Evolutionary conservation across 1,284 basidiomycete species (phyloP).

Genomic region (Xerocomus amazonicus): DNA sequence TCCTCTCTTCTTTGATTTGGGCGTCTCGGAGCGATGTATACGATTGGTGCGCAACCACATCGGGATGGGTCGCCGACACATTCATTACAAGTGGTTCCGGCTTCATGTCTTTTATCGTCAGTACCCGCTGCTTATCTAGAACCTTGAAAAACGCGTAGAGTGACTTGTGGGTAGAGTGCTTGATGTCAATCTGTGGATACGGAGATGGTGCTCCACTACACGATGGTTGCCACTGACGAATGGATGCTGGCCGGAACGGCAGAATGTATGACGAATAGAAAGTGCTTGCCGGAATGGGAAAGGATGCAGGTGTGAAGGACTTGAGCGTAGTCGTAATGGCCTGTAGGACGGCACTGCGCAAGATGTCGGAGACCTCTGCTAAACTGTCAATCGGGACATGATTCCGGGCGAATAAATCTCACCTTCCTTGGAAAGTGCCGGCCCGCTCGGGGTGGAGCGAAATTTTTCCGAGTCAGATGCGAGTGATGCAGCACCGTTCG

Average conservation of each 20-base stretch:
- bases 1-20: slow-evolving; percentile 52
- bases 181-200: slow-evolving; percentile 52
- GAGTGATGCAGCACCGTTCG: slow-evolving; percentile 5
- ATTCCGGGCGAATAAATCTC: slow-evolving; percentile 9
- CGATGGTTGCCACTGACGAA: slow-evolving; percentile 31
- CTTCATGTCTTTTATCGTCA: slow-evolving; percentile 72
- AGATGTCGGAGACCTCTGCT: slow-evolving; percentile 61
- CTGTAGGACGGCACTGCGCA: slow-evolving; percentile 72
- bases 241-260: slow-evolving; percentile 64
- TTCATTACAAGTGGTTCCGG: slow-evolving; percentile 61
- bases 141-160: slow-evolving; percentile 76
- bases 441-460: slow-evolving; percentile 9
- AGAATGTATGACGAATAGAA: slow-evolving; percentile 79
- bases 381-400: slow-evolving; percentile 5
- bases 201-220: slow-evolving; percentile 30
- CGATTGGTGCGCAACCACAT: slow-evolving; percentile 47
- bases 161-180: slow-evolving; percentile 75
- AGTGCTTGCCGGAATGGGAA: slow-evolving; percentile 73
- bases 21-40: slow-evolving; percentile 65
- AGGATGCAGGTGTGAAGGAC: slow-evolving; percentile 47
- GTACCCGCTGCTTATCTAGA: slow-evolving; percentile 65
- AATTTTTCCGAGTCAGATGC: slow-evolving; percentile 5
- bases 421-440: slow-evolving; percentile 26
- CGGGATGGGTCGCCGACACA: slow-evolving; percentile 59
- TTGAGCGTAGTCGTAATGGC: slow-evolving; percentile 51